These are phyloP conservation scores for Craspedostauros australis DNA, from an alignment of 108 stramenopile genomes.

Conservation along the genomic window DNA sequence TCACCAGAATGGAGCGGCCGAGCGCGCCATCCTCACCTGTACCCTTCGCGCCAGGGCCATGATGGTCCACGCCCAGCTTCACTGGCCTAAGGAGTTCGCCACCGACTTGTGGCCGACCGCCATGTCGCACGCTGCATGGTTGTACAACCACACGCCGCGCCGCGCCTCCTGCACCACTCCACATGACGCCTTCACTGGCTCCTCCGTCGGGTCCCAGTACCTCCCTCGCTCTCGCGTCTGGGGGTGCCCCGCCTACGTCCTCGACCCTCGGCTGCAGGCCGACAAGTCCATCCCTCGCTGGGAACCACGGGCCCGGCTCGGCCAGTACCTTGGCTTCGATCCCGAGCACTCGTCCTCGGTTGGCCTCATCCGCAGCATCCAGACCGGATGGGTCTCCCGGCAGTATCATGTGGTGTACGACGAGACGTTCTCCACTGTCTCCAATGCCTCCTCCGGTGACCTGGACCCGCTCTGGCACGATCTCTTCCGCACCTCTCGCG, in stretches of 20 bases:
- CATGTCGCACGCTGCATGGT: slow-evolving; percentile 34
- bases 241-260: slow-evolving; percentile 33
- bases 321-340: slow-evolving; percentile 32
- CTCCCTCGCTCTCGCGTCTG: slow-evolving; percentile 18
- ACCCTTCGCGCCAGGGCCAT: slow-evolving; percentile 24
- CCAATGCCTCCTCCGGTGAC: background rate
- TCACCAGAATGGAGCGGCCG: slow-evolving; percentile 55
- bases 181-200: slow-evolving; percentile 16
- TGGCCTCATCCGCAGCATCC: slow-evolving; percentile 26
- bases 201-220: background rate
- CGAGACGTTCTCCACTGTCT: slow-evolving; percentile 34
- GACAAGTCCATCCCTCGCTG: slow-evolving; percentile 34
- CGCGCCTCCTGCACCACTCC: slow-evolving; percentile 24
- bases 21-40: slow-evolving; percentile 33
- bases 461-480: background rate
- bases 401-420: slow-evolving; percentile 51
- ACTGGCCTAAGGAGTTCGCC: slow-evolving; percentile 27
- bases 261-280: slow-evolving; percentile 27
- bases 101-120: slow-evolving; percentile 42
- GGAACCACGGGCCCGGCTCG: slow-evolving; percentile 24
- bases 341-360: slow-evolving; percentile 26
- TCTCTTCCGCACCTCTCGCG: background rate
- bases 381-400: slow-evolving; percentile 27
- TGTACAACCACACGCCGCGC: slow-evolving; percentile 31
- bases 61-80: slow-evolving; percentile 31